A percentile compares a stretch with the other conserved stretches of the same genome.
Evolutionary conservation across 148 eudicot genomes (phyloP).

Genomic region (Polygonum aviculare): DNA sequence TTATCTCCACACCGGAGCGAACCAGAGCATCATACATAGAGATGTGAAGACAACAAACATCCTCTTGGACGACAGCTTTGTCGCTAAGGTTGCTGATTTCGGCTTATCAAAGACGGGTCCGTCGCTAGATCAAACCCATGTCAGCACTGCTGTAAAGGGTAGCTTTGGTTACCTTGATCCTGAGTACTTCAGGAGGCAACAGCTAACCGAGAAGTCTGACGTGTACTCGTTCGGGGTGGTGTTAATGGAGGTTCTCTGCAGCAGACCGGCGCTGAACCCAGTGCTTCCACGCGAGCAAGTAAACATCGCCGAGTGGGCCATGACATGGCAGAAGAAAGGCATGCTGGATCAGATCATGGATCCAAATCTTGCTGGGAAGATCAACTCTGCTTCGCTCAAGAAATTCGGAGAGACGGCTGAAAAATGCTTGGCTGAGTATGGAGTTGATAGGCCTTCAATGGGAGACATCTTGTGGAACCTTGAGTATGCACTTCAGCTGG

Average conservation of each 20-base stretch:
- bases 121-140: slow-evolving; percentile 86
- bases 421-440: slow-evolving; percentile 85
- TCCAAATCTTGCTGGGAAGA: slow-evolving; percentile 54
- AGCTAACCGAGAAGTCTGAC: slow-evolving; percentile 87
- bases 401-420: slow-evolving; percentile 94
- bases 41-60: slow-evolving; percentile 98
- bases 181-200: slow-evolving; percentile 92
- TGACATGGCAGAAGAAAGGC: slow-evolving; percentile 97
- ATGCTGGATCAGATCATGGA: slow-evolving; percentile 95
- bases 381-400: slow-evolving; percentile 66
- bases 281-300: slow-evolving; percentile 95
- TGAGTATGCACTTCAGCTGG: slow-evolving; percentile 91
- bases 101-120: slow-evolving; percentile 93
- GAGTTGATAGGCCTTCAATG: slow-evolving; percentile 96
- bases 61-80: slow-evolving; percentile 77
- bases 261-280: slow-evolving; percentile 90
- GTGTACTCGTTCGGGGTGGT: slow-evolving; percentile 97
- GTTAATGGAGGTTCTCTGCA: slow-evolving; percentile 88
- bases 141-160: slow-evolving; percentile 96
- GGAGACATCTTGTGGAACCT: slow-evolving; percentile 95
- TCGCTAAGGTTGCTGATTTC: slow-evolving; percentile 97
- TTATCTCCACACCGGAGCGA: slow-evolving; percentile 94
- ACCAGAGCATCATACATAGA: slow-evolving; percentile 86
- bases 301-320: slow-evolving; percentile 97
- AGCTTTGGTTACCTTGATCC: slow-evolving; percentile 97